Evolutionary conservation across 371 early-diverging fungal genomes (phyloP).

Genomic region (Mortierella sp.): DNA sequence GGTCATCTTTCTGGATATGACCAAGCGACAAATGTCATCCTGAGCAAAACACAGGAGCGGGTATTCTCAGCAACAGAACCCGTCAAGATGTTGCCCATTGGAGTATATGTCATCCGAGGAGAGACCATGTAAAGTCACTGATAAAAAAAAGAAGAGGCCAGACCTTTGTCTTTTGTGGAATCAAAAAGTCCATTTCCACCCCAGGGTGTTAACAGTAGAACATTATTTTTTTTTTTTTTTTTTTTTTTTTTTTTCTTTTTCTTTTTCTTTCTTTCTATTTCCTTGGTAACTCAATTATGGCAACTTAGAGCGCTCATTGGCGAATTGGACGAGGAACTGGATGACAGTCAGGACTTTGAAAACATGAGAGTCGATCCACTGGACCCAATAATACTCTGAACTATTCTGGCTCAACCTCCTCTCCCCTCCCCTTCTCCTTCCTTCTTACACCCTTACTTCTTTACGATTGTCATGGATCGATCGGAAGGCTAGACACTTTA

Average conservation of each 20-base stretch:
- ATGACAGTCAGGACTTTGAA: slow-evolving; percentile 38
- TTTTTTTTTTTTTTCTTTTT: background rate
- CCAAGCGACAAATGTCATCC: slow-evolving; percentile 43
- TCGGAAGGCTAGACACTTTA: no score
- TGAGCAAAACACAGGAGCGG: slow-evolving; percentile 44
- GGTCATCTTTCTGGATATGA: slow-evolving; percentile 46
- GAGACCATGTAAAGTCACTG: slow-evolving; percentile 45
- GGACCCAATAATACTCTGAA: slow-evolving; percentile 38
- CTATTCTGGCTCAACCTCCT: background rate
- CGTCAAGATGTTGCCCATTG: slow-evolving; percentile 47
- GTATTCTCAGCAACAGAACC: slow-evolving; percentile 47
- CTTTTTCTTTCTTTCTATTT: background rate
- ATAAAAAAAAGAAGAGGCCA: background rate
- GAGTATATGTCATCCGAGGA: slow-evolving; percentile 49
- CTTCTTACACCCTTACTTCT: no score
- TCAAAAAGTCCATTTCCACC: background rate
- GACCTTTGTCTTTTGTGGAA: background rate
- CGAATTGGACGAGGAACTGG: slow-evolving; percentile 46
- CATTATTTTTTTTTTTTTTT: no score
- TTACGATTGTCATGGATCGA: no score
- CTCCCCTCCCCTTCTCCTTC: no score
- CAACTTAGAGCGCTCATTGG: slow-evolving; percentile 44
- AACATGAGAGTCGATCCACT: slow-evolving; percentile 42
- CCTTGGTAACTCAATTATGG: no score
- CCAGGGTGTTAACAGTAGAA: no score